Base-by-base conservation (phyloP, 129 eudicot genomes). In the Ambrosia artemisiifolia region DNA sequence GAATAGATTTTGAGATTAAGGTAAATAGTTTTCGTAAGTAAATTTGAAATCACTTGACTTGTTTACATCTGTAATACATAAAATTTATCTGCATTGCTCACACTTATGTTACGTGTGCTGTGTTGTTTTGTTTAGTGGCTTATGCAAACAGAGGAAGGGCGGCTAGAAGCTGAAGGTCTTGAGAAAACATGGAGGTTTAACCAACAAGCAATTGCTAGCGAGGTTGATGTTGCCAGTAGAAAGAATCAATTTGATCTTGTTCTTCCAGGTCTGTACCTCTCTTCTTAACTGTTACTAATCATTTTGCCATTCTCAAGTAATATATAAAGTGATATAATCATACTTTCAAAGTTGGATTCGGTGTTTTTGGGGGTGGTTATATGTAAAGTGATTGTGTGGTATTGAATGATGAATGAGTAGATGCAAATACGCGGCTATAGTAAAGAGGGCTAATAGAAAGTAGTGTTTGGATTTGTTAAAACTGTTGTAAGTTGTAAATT, bases 91-190 rank as follows among this genome's bases (percentile, higher is more conserved):
- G 11, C 4, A 17, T 53, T 54, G 18, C 11, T 18, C 2, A 16
- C 32, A n/a, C 9, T 5, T 2, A 7, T 13, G 32, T 24, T 74
- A 19, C 7, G 5, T 18, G 16, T 33, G 7, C 46, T 50, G 11
- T 12, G 53, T 54, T 20, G 51, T 68, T 54, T 36, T 57, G 33
- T 73, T 43, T 79, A 93, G 98, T 87, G 89, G 95, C 98, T 93
- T 80, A 74, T 89, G 95, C 98, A 95, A 62, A 89, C 88, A 54
- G 98, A 93, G 69, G 88, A 78, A 38, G 96, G 96, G 10, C 85
- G 62, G 56, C 70, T 93, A 75, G 95, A 93, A 82, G 71, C 86
- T 18, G 98, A 89, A 54, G 98, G 98, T 34, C 34, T 89, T 73
- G 96, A 89, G 83, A 93, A 84, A 82, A 93, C 98, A 14, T 93